Evolutionary conservation across 179 eudicot genomes (phyloP).

Genomic region (Corrigiola litoralis): DNA sequence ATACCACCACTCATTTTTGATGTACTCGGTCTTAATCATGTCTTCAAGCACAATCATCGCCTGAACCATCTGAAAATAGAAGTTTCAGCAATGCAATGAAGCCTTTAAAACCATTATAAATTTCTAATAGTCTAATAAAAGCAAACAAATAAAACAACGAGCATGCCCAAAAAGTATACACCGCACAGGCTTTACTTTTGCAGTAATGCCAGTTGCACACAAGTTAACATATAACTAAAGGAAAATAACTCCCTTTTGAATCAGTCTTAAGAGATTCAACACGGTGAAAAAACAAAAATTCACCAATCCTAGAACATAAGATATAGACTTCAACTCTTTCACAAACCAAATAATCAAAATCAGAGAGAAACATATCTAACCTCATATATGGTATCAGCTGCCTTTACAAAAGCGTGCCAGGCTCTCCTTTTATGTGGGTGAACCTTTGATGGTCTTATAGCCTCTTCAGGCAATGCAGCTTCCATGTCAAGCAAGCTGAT

Average conservation of each 20-base stretch:
- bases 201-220: too few species aligned
- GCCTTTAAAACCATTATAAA: background rate
- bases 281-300: too few species aligned
- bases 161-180: too few species aligned
- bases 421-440: constrained; percentile 42
- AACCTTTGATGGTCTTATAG: constrained; percentile 54
- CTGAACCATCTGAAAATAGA: constrained; percentile 60
- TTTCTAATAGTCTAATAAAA: background rate
- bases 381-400: constrained; percentile 76
- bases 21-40: constrained; percentile 68
- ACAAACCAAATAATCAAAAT: background rate
- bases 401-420: constrained; percentile 81
- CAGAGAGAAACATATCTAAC: constrained; percentile 34
- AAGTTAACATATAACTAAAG: too few species aligned
- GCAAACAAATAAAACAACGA: background rate
- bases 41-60: constrained; percentile 72
- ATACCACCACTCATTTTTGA: constrained; percentile 85
- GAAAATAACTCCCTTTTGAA: too few species aligned
- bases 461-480: constrained; percentile 78
- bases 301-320: too few species aligned
- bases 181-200: too few species aligned
- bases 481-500: constrained; percentile 83
- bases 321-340: too few species aligned
- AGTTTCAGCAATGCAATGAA: background rate
- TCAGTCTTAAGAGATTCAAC: too few species aligned